Conservation (phyloP, 2,329 filamentous ascomycete genomes). For the Huntiella abstrusa region DNA sequence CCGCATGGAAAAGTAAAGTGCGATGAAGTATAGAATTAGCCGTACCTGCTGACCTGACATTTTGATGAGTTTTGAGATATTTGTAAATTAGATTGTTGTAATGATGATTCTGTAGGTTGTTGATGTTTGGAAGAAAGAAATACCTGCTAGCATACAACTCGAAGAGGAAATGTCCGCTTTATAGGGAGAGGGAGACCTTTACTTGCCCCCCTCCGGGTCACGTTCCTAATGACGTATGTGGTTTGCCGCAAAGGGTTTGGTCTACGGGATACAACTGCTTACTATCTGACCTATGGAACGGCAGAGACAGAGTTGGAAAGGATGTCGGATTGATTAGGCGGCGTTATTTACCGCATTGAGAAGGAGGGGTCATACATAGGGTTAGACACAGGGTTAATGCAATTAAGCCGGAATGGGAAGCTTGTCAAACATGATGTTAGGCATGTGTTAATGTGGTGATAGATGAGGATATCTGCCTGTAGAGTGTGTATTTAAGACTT, state of each 20-base stretch:
- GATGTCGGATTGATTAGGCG: constrained; percentile 3
- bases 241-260: too few species aligned
- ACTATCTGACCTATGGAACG: background rate
- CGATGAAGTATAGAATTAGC: constrained; percentile 6
- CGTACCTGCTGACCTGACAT: constrained; percentile 11
- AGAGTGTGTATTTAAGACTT: background rate
- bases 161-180: too few species aligned
- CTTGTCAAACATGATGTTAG: too few species aligned
- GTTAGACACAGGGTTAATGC: background rate
- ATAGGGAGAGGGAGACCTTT: too few species aligned
- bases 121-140: too few species aligned
- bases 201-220: too few species aligned
- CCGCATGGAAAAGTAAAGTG: constrained; percentile 5
- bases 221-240: too few species aligned
- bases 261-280: too few species aligned
- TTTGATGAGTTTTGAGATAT: background rate
- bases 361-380: background rate
- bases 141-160: too few species aligned
- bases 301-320: constrained; percentile 6
- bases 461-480: background rate
- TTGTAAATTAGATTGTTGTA: background rate
- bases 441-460: background rate
- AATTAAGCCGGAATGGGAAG: constrained; percentile 1
- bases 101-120: too few species aligned
- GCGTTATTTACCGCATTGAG: constrained; percentile 3